Conservation (phyloP, 2,329 filamentous ascomycete genomes). For the Cercospora sp. region DNA sequence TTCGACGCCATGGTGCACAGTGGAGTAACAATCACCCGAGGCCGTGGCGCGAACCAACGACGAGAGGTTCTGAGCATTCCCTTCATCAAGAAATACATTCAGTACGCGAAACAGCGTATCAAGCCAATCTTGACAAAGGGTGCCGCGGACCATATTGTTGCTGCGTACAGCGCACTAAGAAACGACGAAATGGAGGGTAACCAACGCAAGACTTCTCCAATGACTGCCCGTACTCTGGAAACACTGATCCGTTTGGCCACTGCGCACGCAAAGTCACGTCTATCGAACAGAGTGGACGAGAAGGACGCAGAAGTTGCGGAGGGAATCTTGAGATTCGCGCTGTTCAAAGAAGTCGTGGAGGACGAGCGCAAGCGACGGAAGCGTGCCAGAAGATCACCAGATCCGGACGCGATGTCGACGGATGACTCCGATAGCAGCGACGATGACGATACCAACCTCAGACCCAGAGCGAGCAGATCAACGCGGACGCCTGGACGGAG, state of each 20-base stretch:
- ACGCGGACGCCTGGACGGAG: slow-evolving; percentile 32
- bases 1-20: slow-evolving; percentile 95
- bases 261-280: slow-evolving; percentile 87
- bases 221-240: slow-evolving; percentile 95
- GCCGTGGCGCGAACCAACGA: slow-evolving; percentile 71
- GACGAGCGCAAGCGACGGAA: slow-evolving; percentile 79
- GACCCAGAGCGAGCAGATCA: slow-evolving; percentile 33
- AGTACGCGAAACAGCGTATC: slow-evolving; percentile 90
- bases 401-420: slow-evolving; percentile 55
- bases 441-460: slow-evolving; percentile 52
- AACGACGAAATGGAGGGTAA: slow-evolving; percentile 97
- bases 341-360: slow-evolving; percentile 92
- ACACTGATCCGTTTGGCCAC: slow-evolving; percentile 97
- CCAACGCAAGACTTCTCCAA: slow-evolving; percentile 86
- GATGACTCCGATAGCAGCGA: slow-evolving; percentile 59
- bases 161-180: slow-evolving; percentile 85
- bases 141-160: slow-evolving; percentile 85
- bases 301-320: slow-evolving; percentile 86
- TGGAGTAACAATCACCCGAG: slow-evolving; percentile 75
- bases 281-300: slow-evolving; percentile 86
- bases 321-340: slow-evolving; percentile 83
- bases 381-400: slow-evolving; percentile 64
- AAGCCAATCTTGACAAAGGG: slow-evolving; percentile 89
- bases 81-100: slow-evolving; percentile 99
- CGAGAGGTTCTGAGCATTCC: slow-evolving; percentile 91